Base-by-base conservation (phyloP, 176 grass and related monocot genomes). In the Triticum monococcum region DNA sequence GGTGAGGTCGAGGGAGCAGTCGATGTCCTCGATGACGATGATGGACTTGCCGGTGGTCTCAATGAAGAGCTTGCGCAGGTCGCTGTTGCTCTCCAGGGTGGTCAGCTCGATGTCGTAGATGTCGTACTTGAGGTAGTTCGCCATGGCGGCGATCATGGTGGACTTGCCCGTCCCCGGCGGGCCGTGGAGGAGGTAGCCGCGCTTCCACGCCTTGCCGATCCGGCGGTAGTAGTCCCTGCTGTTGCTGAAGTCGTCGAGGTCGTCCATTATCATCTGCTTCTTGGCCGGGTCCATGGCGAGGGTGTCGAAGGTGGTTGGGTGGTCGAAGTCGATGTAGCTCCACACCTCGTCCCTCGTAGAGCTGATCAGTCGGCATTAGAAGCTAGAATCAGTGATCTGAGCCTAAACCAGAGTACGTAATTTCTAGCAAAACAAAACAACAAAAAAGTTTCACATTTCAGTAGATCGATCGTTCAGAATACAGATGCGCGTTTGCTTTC, bases 1-100 rank as follows among this genome's bases (percentile, higher is more conserved):
- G 0, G 80, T 97, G 3, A 97, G 35, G 61, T 83, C 70, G 75
- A 94, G 81, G 8, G 92, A 97, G 85, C 92, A 94, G 82, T 97
- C 95, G 56, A 97, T 92, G 70, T 97, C 95, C 88, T 97, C 95
- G 77, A 97, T 89, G n/a, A 97, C 90, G 72, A 97, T 97, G 73
- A 97, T 86, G 9, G 90, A 92, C 68, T 84, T 92, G 48, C 67
- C 25, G 3, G 63, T 86, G 2, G 84, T 92, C 79, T 92, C 74
- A 16, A 86, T 86, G 59, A 92, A 78, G 7, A 92, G 87, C 83
- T 80, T 89, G n/a, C 87, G 79, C 14, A 92, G 87, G 45, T 89
- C 87, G 30, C 45, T 71, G 90, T 92, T 92, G 87, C 50, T 80
- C 22, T 71, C 17, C 3, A 92, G 84, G 5, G 87, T 17, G 10